Base-by-base conservation (phyloP, 164 flowering plant species). In the Stephania cephalantha region DNA sequence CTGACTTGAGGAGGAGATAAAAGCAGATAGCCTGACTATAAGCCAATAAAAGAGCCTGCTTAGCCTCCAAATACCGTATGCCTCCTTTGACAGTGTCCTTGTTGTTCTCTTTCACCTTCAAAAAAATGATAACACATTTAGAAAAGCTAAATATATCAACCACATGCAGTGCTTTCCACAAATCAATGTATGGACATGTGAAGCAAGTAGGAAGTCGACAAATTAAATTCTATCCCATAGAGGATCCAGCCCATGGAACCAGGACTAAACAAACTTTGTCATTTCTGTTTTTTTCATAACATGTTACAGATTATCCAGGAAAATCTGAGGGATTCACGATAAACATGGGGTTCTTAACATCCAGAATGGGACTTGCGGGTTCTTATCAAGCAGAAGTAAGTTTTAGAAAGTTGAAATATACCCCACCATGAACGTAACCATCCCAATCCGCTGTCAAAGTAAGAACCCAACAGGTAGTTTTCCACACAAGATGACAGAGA, bases 1-100 rank as follows among this genome's bases (percentile, higher is more conserved):
- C 99, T 50, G 98, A 85, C 80, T 90, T 93, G 79, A 95, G 97
- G 81, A 93, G 95, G 83, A 95, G 97, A 81, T 93, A 95, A 76
- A 92, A 93, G 70, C 86, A 79, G 76, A 95, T 95, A 69, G 97
- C 88, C 85, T 93, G 99, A 83, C 95, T 89, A 85, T 90, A 95
- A n/a, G 84, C 71, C 75, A 89, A 83, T 84, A 91, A 76, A 50
- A 91, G 87, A 71, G 76, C 81, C 80, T 86, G 88, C 79, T 91
- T 95, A 73, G 90, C 83, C 86, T 93, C 95, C 83, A 95, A 73
- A 82, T 89, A 95, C 44, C 81, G 88, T 71, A 85, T 71, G 66
- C 88, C 89, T 80, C 87, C 90, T 78, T 85, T 88, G 74, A 74
- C 73, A 20, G 25, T 46, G 66, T 61, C 71, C 46, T 79, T 78